Percentiles rank a stretch among this genome's conserved stretches.
Evolutionary conservation across 225 moss, liverwort and hornwort genomes (phyloP).

Genomic region (Sphagnum contortum): DNA sequence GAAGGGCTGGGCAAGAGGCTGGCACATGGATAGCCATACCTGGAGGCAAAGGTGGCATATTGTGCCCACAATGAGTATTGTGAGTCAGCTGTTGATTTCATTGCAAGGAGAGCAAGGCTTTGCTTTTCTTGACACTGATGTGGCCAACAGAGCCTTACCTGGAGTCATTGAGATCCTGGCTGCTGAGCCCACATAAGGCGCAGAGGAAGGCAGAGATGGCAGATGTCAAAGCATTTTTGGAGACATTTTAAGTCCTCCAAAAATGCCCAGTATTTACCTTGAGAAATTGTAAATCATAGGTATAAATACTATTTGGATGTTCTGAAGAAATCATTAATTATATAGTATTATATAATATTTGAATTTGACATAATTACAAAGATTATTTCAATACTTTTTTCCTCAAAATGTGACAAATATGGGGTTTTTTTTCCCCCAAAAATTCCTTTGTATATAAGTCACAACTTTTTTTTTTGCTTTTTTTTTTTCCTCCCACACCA

Average conservation of each 20-base stretch:
- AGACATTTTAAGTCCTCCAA: slow-evolving; percentile 62
- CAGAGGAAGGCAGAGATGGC: slow-evolving; percentile 60
- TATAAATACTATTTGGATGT: too few relatives aligned
- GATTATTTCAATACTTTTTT: too few relatives aligned
- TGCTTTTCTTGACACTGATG: slow-evolving; percentile 84
- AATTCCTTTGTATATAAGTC: too few relatives aligned
- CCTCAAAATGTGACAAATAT: too few relatives aligned
- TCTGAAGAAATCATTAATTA: too few relatives aligned
- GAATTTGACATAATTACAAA: too few relatives aligned
- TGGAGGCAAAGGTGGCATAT: slow-evolving; percentile 98
- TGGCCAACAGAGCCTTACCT: slow-evolving; percentile 67
- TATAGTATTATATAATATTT: too few relatives aligned
- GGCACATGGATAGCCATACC: slow-evolving; percentile 86
- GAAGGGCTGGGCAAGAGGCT: slow-evolving; percentile 90
- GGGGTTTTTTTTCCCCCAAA: too few relatives aligned
- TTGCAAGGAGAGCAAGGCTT: slow-evolving; percentile 75
- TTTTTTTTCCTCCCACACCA: too few relatives aligned
- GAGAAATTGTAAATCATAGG: too few relatives aligned
- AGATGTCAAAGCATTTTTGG: slow-evolving; percentile 69
- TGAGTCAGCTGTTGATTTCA: slow-evolving; percentile 92
- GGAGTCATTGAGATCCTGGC: slow-evolving; percentile 90
- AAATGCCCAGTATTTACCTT: too few relatives aligned
- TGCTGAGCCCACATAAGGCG: slow-evolving; percentile 61
- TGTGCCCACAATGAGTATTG: slow-evolving; percentile 94
- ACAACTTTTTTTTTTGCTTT: too few relatives aligned